Conservation (phyloP, 257 asterid genomes). For the Plantago elongata region DNA sequence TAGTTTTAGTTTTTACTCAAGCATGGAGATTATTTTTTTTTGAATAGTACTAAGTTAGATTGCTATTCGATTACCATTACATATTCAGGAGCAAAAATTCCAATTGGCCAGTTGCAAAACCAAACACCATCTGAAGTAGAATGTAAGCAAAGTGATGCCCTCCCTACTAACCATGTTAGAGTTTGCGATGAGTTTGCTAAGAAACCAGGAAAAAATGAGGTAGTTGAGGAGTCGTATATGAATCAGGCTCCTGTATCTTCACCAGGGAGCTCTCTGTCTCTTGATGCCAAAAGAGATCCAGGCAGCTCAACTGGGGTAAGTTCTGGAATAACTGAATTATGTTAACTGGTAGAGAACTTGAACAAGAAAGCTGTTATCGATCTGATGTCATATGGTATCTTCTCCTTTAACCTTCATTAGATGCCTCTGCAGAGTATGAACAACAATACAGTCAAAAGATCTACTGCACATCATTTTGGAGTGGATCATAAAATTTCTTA, state of each 20-base stretch:
- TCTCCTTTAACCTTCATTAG: conserved; percentile 6
- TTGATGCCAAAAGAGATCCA: conserved; percentile 26
- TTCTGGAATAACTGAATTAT: neutral
- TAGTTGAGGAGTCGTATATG: conserved; percentile 39
- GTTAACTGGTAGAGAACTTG: conserved; percentile 1
- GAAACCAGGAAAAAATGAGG: conserved; percentile 15
- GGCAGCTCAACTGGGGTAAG: conserved; percentile 41
- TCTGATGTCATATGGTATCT: neutral
- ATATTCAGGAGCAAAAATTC: conserved; percentile 26
- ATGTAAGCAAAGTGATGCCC: conserved; percentile 15
- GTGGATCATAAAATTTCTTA: conserved; percentile 7
- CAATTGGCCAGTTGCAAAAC: conserved; percentile 14
- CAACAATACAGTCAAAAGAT: conserved; percentile 21
- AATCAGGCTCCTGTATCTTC: conserved; percentile 44
- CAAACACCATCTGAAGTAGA: conserved; percentile 19
- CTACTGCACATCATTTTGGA: conserved; percentile 27
- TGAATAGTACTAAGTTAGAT: neutral
- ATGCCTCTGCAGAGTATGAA: conserved; percentile 32
- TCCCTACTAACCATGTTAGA: conserved; percentile 6
- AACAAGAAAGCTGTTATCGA: conserved; percentile 4
- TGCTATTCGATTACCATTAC: neutral
- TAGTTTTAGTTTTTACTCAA: neutral
- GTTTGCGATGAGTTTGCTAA: conserved; percentile 20
- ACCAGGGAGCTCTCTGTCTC: conserved; percentile 56
- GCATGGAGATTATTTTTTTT: neutral